Percentiles rank a stretch among this genome's conserved stretches.
These are phyloP conservation scores for Aspergillus mulundensis DNA, from an alignment of 495 filamentous ascomycete species.

Conservation along the genomic window DNA sequence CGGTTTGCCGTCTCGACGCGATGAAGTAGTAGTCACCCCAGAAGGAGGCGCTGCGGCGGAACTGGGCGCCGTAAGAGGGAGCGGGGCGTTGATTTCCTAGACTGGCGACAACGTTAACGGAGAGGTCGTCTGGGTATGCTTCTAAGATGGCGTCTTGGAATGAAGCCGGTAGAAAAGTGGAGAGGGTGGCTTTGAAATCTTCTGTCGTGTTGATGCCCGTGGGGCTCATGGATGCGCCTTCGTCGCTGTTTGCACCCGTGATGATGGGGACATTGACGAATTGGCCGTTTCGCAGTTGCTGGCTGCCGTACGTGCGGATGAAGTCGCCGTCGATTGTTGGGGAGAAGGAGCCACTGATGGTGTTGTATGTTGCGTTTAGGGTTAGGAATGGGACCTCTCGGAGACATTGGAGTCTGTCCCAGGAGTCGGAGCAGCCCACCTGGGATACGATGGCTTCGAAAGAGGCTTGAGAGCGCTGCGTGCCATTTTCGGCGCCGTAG, in stretches of 20 bases:
- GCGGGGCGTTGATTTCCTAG: constrained; percentile 36
- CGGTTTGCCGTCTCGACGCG: constrained; percentile 52
- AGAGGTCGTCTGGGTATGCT: constrained; percentile 48
- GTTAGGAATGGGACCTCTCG: constrained; percentile 40
- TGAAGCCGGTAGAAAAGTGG: not conserved
- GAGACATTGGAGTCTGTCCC: constrained; percentile 44
- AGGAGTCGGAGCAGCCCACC: constrained; percentile 30
- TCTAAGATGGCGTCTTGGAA: constrained; percentile 15
- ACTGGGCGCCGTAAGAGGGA: constrained; percentile 39
- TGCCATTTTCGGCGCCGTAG: not conserved
- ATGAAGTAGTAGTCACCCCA: constrained; percentile 52
- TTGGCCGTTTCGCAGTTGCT: constrained; percentile 28
- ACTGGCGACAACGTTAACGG: not conserved
- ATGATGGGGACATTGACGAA: constrained; percentile 49
- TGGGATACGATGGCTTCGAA: constrained; percentile 5
- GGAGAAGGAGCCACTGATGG: constrained; percentile 33
- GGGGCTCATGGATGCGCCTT: constrained; percentile 43
- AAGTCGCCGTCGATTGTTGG: constrained; percentile 51
- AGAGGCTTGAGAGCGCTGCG: constrained; percentile 3
- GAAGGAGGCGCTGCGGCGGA: constrained; percentile 50
- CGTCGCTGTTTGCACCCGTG: constrained; percentile 45
- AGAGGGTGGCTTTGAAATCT: constrained; percentile 34
- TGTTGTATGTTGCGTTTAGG: constrained; percentile 39
- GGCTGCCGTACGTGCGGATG: constrained; percentile 34
- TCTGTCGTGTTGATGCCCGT: constrained; percentile 43